These are phyloP conservation scores for Epicoccum sorghinum DNA, from an alignment of 2,329 filamentous ascomycete genomes.

Conservation along the genomic window DNA sequence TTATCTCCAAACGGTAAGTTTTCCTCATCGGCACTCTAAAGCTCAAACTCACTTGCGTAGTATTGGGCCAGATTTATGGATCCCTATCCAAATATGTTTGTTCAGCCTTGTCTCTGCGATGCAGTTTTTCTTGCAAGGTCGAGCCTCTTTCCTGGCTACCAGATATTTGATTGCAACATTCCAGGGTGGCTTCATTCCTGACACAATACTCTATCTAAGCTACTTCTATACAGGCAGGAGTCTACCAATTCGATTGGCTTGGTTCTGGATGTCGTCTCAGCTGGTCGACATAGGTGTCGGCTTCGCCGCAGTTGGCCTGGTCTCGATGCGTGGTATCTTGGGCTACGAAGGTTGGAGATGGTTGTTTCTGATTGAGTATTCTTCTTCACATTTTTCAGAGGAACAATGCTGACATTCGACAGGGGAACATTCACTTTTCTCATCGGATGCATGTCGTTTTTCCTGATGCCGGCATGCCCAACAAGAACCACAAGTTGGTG, in stretches of 20 bases:
- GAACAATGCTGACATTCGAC: neutral
- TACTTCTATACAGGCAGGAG: slow-evolving; percentile 50
- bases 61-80: slow-evolving; percentile 47
- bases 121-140: slow-evolving; percentile 67
- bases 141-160: slow-evolving; percentile 45
- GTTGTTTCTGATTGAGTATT: slow-evolving; percentile 54
- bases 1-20: slow-evolving; percentile 46
- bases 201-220: slow-evolving; percentile 67
- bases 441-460: slow-evolving; percentile 26
- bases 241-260: slow-evolving; percentile 48
- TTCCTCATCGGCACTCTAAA: neutral
- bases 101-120: slow-evolving; percentile 58
- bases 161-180: slow-evolving; percentile 49
- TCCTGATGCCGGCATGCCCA: slow-evolving; percentile 54
- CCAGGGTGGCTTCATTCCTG: slow-evolving; percentile 61
- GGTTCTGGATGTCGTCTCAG: slow-evolving; percentile 49
- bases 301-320: slow-evolving; percentile 43
- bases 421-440: slow-evolving; percentile 18
- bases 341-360: slow-evolving; percentile 51
- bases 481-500: slow-evolving; percentile 58
- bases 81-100: slow-evolving; percentile 49
- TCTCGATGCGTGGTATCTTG: slow-evolving; percentile 47
- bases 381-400: too few species aligned
- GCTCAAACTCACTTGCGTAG: neutral
- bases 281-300: slow-evolving; percentile 31